phyloP scores from a whole-genome alignment of 306 rosid species.

The Pterocarpus santalinus region DNA sequence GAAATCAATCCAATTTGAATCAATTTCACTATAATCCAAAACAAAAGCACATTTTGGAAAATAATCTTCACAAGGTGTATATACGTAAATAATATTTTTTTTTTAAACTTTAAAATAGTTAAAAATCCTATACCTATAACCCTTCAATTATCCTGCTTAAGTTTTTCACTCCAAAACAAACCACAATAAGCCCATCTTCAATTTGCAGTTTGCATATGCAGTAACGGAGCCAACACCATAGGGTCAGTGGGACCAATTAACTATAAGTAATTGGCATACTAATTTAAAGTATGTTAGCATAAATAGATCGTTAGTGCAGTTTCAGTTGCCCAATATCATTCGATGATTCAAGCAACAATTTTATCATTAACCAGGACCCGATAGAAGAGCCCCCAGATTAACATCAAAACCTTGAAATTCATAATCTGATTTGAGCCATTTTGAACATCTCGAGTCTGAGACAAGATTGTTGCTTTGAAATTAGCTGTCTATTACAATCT shows the following conservation, averaged over 20 bases:
- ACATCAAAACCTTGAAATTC: constrained; percentile 7
- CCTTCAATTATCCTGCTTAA: not conserved
- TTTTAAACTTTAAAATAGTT: too few species aligned
- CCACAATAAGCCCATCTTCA: constrained; percentile 2
- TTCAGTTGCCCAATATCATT: not conserved
- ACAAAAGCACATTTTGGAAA: too few species aligned
- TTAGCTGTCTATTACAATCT: not conserved
- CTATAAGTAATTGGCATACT: not conserved
- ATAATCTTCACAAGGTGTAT: too few species aligned
- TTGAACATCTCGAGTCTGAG: constrained; percentile 1
- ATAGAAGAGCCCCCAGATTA: not conserved
- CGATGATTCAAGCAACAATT: not conserved
- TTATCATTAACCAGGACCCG: not conserved
- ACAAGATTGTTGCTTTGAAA: constrained; percentile 11
- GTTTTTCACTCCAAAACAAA: not conserved
- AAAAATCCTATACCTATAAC: not conserved
- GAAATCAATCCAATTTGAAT: too few species aligned
- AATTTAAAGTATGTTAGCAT: not conserved
- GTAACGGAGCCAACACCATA: not conserved
- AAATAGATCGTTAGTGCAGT: not conserved
- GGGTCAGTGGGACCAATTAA: not conserved
- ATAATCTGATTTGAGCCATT: constrained; percentile 7
- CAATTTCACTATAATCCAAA: too few species aligned
- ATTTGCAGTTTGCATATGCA: not conserved
- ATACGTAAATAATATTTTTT: too few species aligned